A percentile compares a stretch with the other conserved stretches of the same genome.
phyloP scores from a whole-genome alignment of 345 rosid species.

The Rhizophora mangle region DNA sequence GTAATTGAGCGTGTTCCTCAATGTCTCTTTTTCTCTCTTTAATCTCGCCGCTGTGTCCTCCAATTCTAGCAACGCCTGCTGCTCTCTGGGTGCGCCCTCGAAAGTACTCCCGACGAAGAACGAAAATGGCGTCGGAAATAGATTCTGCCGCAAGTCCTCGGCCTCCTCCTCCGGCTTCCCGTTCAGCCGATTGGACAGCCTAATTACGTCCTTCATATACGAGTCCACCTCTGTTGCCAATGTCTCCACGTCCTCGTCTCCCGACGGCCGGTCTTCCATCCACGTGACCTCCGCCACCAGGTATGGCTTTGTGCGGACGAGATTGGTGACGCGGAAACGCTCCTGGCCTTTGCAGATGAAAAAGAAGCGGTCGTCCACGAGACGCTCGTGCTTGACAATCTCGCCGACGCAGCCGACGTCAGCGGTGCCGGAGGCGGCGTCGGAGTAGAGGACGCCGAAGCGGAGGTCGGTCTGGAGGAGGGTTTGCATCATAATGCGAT shows the following conservation, averaged over 20 bases:
- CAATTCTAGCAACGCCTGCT: conserved; percentile 87
- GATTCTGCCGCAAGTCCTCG: conserved; percentile 69
- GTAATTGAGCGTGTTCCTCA: conserved; percentile 88
- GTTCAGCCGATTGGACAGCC: conserved; percentile 72
- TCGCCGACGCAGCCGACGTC: conserved; percentile 91
- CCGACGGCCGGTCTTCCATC: conserved; percentile 94
- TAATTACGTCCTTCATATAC: conserved; percentile 90
- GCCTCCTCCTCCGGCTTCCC: conserved; percentile 84
- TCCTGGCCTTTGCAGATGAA: conserved; percentile 88
- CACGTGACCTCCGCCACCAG: conserved; percentile 78
- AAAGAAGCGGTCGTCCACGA: conserved; percentile 84
- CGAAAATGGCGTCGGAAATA: conserved; percentile 92
- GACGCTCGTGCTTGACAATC: conserved; percentile 82
- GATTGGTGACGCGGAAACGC: conserved; percentile 64
- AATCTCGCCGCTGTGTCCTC: conserved; percentile 88
- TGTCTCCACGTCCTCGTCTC: conserved; percentile 69
- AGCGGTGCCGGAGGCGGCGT: conserved; percentile 62
- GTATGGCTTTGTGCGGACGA: conserved; percentile 86
- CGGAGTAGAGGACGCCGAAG: conserved; percentile 83
- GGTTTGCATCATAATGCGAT: conserved; percentile 97
- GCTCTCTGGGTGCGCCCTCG: conserved; percentile 90
- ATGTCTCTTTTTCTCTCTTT: conserved; percentile 88
- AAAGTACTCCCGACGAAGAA: conserved; percentile 91
- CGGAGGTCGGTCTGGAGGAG: conserved; percentile 90
- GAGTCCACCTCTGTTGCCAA: conserved; percentile 68